Evolutionary conservation across 306 rosid species (phyloP), one percentile per base, ranked within the genome.

Genomic region (Pyrus pyrifolia): DNA sequence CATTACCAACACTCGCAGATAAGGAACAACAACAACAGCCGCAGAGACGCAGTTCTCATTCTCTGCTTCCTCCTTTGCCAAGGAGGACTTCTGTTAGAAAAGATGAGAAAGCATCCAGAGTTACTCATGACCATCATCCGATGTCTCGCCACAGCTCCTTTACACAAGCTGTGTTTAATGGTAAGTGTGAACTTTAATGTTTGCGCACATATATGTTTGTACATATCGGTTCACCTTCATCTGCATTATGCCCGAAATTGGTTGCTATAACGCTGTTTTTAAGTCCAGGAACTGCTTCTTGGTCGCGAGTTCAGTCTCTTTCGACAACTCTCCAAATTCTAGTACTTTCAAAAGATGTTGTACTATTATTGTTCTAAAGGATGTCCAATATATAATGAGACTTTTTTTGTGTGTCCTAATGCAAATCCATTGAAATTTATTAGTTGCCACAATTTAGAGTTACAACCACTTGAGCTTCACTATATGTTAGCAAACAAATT

Each of bases 131-230:
- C 35, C 76, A 74, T 80, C 76, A 62, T 46, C 96, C 98, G 1
- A 73, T 84, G 57, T 81, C 96, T 75, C 81, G 77, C 64, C 90
- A 92, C 2, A 87, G 99, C 88, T 78, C 99, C 14, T 91, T 31
- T 46, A 85, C 92, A 30, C 98, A 96, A 80, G 87, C 99, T 38
- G 89, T 92, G 64, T 78, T 91, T 70, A 96, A 96, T 81, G 99
- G 99, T 96, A 79, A 75, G 81, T 60, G 9, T 27, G 69, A 23
- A 15, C 44, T 67, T 18, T 14, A 42, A 25, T 67, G 38, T 25
- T 59, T 29, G 5, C 29, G 17, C 67, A 35, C 21, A 12, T 35
- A 14, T 4, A 29, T 38, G 35, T n/a, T 55, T 35, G 22, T n/a
- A n/a, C 21, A 19, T 46, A 6, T 59, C 4, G 18, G 6, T 27